Percentiles rank a stretch among this genome's conserved stretches.
phyloP scores from a whole-genome alignment of 2,329 filamentous ascomycete genomes.

The Fusarium pseudocircinatum region DNA sequence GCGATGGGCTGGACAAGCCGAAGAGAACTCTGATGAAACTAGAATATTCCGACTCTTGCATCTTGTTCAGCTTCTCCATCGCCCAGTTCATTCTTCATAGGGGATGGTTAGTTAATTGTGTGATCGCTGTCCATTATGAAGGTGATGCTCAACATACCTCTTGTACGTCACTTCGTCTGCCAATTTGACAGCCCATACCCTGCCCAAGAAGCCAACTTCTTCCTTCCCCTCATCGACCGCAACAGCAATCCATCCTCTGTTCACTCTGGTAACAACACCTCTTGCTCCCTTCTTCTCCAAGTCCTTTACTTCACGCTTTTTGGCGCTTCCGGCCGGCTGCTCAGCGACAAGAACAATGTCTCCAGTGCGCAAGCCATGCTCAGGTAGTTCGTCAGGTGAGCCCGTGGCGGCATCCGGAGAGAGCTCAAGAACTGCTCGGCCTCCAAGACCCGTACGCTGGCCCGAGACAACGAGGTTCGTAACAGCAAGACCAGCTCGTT shows the following conservation, averaged over 20 bases:
- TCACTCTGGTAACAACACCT: conserved; percentile 76
- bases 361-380: conserved; percentile 79
- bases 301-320: conserved; percentile 77
- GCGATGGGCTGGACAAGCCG: conserved; percentile 63
- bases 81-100: conserved; percentile 66
- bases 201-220: conserved; percentile 54
- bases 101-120: not conserved
- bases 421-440: conserved; percentile 89
- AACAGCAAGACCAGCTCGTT: conserved; percentile 81
- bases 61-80: conserved; percentile 68
- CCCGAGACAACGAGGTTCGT: conserved; percentile 78
- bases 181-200: conserved; percentile 73
- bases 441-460: conserved; percentile 88
- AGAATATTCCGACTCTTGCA: conserved; percentile 67
- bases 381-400: conserved; percentile 64
- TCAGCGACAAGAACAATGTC: conserved; percentile 82
- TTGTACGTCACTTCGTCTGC: conserved; percentile 75
- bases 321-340: conserved; percentile 76
- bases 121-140: not conserved
- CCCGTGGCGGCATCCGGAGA: conserved; percentile 75
- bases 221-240: conserved; percentile 74
- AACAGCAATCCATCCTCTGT: conserved; percentile 67
- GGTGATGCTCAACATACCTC: conserved; percentile 50
- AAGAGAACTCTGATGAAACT: conserved; percentile 71
- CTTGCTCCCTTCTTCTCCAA: conserved; percentile 73